Evolutionary conservation across 257 asterid species (phyloP).

Genomic region (Lycium ferocissimum): DNA sequence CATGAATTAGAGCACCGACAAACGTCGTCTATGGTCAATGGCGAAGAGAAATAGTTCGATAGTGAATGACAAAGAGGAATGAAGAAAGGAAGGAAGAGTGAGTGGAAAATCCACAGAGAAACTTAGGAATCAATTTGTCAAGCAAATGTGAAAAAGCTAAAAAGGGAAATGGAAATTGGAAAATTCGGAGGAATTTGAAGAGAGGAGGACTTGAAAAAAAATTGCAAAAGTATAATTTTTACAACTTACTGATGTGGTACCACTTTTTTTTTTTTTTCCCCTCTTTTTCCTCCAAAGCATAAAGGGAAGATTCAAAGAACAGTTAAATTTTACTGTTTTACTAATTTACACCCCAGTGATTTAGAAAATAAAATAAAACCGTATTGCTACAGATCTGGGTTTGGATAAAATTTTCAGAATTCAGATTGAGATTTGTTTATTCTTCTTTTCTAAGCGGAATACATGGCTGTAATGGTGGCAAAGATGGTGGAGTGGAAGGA

Average conservation of each 20-base stretch:
- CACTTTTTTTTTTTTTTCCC: not conserved
- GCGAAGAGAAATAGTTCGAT: no score
- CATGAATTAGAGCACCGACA: slow-evolving; percentile 22
- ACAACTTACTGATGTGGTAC: slow-evolving; percentile 19
- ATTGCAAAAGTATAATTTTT: not conserved
- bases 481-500: no score
- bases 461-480: not conserved
- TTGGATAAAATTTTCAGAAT: not conserved
- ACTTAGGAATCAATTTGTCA: no score
- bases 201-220: not conserved
- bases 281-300: not conserved
- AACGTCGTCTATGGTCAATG: not conserved
- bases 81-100: no score
- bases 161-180: no score
- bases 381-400: not conserved
- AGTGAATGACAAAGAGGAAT: no score
- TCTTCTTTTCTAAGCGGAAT: not conserved
- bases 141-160: no score
- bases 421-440: not conserved
- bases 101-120: no score
- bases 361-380: not conserved
- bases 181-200: not conserved
- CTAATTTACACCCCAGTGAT: not conserved
- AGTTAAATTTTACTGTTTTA: not conserved
- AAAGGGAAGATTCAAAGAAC: not conserved